Evolutionary conservation across 2,329 filamentous ascomycete species (phyloP), one percentile per base, ranked within the genome.

Genomic region (Fonsecaea pedrosoi): DNA sequence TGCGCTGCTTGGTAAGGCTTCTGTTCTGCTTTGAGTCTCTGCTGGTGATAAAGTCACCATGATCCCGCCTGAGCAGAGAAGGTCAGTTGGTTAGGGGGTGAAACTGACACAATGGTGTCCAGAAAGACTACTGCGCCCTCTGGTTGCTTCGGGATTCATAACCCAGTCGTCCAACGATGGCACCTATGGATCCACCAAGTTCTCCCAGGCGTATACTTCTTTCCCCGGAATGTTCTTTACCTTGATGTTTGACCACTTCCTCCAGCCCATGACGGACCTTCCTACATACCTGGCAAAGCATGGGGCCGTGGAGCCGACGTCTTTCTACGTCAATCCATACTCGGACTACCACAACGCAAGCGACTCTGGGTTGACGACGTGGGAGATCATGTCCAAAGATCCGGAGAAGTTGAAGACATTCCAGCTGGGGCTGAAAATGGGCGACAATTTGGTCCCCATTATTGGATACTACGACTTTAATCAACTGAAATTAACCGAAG

Each of bases 321-420:
- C 62, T 5, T 59, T 65, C 35, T 54, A 55, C 54, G 54, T 54
- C 18, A 60, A 62, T 7, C 64, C 59, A 4, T 67, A 67, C 48
- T 58, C 58, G 35, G 54, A 64, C 34, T 55, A 64, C 34, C 58
- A 60, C 56, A 58, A 67, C n/a, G 55, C 60, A 4, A 62, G 61
- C 54, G 54, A 67, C 15, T 62, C 59, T 10, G 64, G 60, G 2
- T 13, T 59, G 40, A 66, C 60, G 37, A 64, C 75, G 59, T 77
- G 70, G 64, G 74, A 77, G 37, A 70, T 71, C 64, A 69, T 77
- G 25, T 64, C 55, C 25, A 42, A 70, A n/a, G 64, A 72, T 48
- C 73, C 74, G 9, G 69, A 70, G 7, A 67, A 72, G n/a, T 64
- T 76, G 21, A 58, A 73, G 30, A 70, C 67, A 7, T 73, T 77